Conservation (phyloP, 768 basidiomycete genomes). For the Boletus rex-veris region DNA sequence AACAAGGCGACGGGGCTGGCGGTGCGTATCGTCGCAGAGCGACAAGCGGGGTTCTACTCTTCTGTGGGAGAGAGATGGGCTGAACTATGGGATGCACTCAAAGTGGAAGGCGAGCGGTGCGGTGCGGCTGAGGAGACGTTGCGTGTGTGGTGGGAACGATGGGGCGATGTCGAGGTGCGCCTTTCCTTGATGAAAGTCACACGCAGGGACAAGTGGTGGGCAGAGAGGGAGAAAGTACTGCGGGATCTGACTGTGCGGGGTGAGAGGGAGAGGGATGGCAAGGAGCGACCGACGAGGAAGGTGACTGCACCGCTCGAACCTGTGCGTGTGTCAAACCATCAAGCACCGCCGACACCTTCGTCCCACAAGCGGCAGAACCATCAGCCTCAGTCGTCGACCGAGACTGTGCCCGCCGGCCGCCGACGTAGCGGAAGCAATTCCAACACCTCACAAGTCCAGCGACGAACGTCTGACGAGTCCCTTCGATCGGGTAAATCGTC, state of each 20-base stretch:
- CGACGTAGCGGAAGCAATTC: conserved; percentile 29
- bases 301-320: conserved; percentile 24
- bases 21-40: conserved; percentile 48
- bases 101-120: conserved; percentile 66
- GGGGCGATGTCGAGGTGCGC: conserved; percentile 59
- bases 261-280: conserved; percentile 18
- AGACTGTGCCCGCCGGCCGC: conserved; percentile 19
- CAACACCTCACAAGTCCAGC: conserved; percentile 19
- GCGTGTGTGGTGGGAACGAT: conserved; percentile 67
- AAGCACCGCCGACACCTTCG: conserved; percentile 16
- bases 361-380: conserved; percentile 24
- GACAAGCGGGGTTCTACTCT: conserved; percentile 59
- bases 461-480: conserved; percentile 39
- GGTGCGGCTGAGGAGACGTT: conserved; percentile 66
- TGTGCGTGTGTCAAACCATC: conserved; percentile 27
- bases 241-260: conserved; percentile 15
- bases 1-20: conserved; percentile 56
- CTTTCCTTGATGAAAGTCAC: conserved; percentile 38
- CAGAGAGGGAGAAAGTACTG: conserved; percentile 26
- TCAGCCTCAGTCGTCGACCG: conserved; percentile 30
- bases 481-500: conserved; percentile 39
- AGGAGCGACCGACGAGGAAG: conserved; percentile 16
- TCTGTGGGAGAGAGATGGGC: conserved; percentile 65
- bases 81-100: conserved; percentile 82
- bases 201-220: conserved; percentile 36